phyloP scores from a whole-genome alignment of 2,329 filamentous ascomycete species.

The Ophiostoma montium region DNA sequence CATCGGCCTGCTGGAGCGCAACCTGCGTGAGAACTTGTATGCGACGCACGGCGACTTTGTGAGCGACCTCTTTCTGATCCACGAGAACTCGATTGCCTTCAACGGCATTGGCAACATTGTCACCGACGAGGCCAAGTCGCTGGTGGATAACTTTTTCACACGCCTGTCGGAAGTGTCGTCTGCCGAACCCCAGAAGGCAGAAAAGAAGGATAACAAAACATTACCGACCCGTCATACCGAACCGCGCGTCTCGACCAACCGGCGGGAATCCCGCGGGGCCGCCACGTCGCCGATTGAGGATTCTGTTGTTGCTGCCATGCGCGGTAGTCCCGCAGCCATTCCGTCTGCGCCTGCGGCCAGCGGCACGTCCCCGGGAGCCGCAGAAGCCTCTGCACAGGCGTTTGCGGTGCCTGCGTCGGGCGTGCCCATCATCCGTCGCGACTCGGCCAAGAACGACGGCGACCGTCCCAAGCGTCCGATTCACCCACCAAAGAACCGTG shows the following conservation, averaged over 20 bases:
- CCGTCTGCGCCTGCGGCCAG: slow-evolving; percentile 13
- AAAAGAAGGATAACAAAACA: slow-evolving; percentile 44
- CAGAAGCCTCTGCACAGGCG: slow-evolving; percentile 19
- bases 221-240: slow-evolving; percentile 32
- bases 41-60: slow-evolving; percentile 56
- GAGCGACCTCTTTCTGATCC: slow-evolving; percentile 61
- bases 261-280: slow-evolving; percentile 20
- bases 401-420: slow-evolving; percentile 70
- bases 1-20: slow-evolving; percentile 66
- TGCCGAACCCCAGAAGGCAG: slow-evolving; percentile 43
- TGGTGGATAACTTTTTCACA: slow-evolving; percentile 41
- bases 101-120: slow-evolving; percentile 70
- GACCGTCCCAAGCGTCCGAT: slow-evolving; percentile 84
- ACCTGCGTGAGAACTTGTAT: slow-evolving; percentile 58
- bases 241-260: slow-evolving; percentile 25
- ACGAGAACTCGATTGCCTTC: slow-evolving; percentile 66
- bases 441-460: slow-evolving; percentile 63
- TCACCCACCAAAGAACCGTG: slow-evolving; percentile 77
- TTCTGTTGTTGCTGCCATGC: neutral
- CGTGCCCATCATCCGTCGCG: slow-evolving; percentile 69
- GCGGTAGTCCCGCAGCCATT: neutral
- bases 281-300: slow-evolving; percentile 19
- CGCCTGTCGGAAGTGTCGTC: slow-evolving; percentile 30
- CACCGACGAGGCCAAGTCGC: slow-evolving; percentile 38
- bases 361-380: slow-evolving; percentile 20